phyloP scores from a whole-genome alignment of 495 filamentous ascomycete genomes.

The Podospora comata region DNA sequence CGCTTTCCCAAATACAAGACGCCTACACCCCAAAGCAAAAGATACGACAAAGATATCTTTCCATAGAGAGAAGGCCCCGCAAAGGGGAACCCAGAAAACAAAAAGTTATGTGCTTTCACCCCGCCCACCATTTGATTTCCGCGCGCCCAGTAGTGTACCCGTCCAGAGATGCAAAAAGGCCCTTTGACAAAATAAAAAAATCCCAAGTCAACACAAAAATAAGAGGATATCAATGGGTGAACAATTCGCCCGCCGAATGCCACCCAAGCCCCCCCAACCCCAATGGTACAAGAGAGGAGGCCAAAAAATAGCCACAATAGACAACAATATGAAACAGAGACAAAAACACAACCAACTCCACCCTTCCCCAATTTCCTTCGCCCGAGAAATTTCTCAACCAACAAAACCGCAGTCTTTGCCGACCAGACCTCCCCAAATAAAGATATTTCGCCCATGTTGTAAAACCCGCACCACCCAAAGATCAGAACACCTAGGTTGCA shows the following conservation, averaged over 20 bases:
- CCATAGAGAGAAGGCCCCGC: slow-evolving; percentile 7
- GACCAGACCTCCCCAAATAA: slow-evolving; percentile 19
- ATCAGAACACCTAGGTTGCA: slow-evolving; percentile 28
- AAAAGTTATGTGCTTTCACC: not conserved
- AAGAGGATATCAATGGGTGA: slow-evolving; percentile 9
- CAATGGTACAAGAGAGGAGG: slow-evolving; percentile 28
- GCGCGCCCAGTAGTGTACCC: slow-evolving; percentile 17
- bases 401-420: slow-evolving; percentile 33
- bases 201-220: slow-evolving; percentile 22
- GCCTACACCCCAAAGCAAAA: not conserved
- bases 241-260: slow-evolving; percentile 16
- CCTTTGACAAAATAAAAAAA: slow-evolving; percentile 24
- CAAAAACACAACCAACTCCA: slow-evolving; percentile 32
- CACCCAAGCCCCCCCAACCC: slow-evolving; percentile 25
- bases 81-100: slow-evolving; percentile 16
- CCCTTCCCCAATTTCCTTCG: slow-evolving; percentile 13
- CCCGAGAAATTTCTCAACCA: slow-evolving; percentile 21
- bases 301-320: slow-evolving; percentile 14
- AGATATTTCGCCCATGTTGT: slow-evolving; percentile 27
- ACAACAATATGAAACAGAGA: slow-evolving; percentile 15
- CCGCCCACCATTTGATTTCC: not conserved
- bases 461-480: not conserved
- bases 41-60: slow-evolving; percentile 1
- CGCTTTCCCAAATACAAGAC: not conserved
- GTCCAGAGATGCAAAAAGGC: slow-evolving; percentile 31